Percentiles rank a stretch among this genome's conserved stretches.
Conservation (phyloP, 495 filamentous ascomycete genomes). For the Parachaetomium inaequale region DNA sequence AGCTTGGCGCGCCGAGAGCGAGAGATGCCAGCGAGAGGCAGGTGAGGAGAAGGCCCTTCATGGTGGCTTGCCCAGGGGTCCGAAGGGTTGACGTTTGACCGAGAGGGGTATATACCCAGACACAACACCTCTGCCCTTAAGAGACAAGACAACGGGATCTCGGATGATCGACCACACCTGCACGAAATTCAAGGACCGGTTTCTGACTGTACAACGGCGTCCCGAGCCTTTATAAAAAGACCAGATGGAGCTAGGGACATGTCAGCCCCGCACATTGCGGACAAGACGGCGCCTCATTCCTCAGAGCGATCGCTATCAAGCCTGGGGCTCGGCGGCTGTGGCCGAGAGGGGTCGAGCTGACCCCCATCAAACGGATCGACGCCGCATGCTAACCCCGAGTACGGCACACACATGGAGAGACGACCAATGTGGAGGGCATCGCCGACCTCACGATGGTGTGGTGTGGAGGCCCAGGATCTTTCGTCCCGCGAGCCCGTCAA, state of each 20-base stretch:
- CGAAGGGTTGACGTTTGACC: background rate
- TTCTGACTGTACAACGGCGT: background rate
- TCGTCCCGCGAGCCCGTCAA: background rate
- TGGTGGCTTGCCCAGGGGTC: conserved; percentile 7
- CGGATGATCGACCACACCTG: background rate
- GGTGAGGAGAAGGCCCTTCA: conserved; percentile 23
- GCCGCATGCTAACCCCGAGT: background rate
- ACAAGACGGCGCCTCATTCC: background rate
- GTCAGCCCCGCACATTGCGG: background rate
- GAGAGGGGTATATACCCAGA: background rate
- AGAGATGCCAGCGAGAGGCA: conserved; percentile 18
- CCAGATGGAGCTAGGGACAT: background rate
- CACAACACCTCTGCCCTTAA: background rate
- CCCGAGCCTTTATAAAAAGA: background rate
- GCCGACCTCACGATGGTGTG: background rate
- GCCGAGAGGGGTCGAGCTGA: background rate
- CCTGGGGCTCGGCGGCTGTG: background rate
- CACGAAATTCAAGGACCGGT: background rate
- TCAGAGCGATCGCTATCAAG: background rate
- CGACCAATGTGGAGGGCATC: background rate
- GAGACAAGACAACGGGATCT: background rate
- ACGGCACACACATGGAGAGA: background rate
- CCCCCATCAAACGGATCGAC: background rate
- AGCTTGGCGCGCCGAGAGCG: conserved; percentile 18
- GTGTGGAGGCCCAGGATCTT: background rate